Base-by-base conservation (phyloP, 75 land plant genomes). In the Pinus tabuliformis region DNA sequence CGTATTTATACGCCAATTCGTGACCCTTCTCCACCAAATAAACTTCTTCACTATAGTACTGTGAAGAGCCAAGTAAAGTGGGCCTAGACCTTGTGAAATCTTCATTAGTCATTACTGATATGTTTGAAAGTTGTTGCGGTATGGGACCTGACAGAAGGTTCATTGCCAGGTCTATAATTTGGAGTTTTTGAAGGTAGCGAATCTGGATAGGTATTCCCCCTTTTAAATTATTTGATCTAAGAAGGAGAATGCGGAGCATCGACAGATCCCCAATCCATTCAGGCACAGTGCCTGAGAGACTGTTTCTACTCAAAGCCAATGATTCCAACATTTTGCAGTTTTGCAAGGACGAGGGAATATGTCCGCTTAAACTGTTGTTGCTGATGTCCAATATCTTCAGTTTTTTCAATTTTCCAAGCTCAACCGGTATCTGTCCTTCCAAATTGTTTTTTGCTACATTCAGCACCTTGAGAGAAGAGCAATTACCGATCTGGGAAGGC, bases 121-220 rank as follows among this genome's bases (percentile, higher is more conserved):
- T 80, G 17, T 58, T 65, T 22, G 12, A 3, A 33, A 89, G 59
- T 49, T 64, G 74, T n/a, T 60, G 3, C 3, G 70, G 83, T 18
- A 93, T 82, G 1, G 54, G 70, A 0, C 93, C 96, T 16, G 42
- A 79, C 83, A 93, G 89, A 6, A 73, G 72, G 77, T 93, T 93
- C 30, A 65, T 85, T 45, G 91, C 85, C 42, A 91, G 54, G 62
- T 91, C 91, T 1, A 89, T 56, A 11, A 83, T 83, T 39, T 86
- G 88, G 36, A 64, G 68, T 3, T 4, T 36, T 3, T 36, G 68
- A 4, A 64, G 28, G 36, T 30, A 18, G 30, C 30, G 30, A 4
- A 64, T 30, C 4, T 33, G 5, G 15, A 37, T 4, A 12, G 68
- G 68, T 30, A 64, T 64, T 0, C 5, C 12, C 1, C 93, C 96